Evolutionary conservation across 2,329 filamentous ascomycete species (phyloP), one percentile per base, ranked within the genome.

Genomic region (Passalora sequoiae): DNA sequence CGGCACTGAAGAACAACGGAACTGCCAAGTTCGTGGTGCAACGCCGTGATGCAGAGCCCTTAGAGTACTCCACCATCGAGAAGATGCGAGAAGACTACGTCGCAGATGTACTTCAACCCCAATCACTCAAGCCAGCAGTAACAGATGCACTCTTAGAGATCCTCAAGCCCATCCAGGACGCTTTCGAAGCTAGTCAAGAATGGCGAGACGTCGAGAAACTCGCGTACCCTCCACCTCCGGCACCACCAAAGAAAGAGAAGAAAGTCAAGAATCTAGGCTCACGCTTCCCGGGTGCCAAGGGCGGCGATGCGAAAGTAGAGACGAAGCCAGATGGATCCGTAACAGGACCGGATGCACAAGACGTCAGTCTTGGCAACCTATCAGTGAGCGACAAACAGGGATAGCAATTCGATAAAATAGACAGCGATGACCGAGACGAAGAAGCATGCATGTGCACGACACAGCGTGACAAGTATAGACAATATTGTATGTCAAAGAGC

Each of bases 61-160:
- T 95, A 24, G 74, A 89, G 48, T 97, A 96, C 75, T 79, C 74
- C n/a, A 70, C 78, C 45, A 86, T 94, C 47, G 70, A 79, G 45
- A 71, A 85, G 58, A 74, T 97, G 62, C 80, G 87, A 51, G 78
- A 82, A 12, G 91, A 96, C 66, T 97, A 94, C 70, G 64, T 66
- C 44, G 81, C 78, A 40, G 91, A 97, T 61, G 74, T 85, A 2
- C 54, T 63, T 17, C 54, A 57, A 33, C 92, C 92, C 0, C 89
- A 96, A 71, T 69, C 85, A 9, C 73, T 97, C 40, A 97, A 98
- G 72, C 77, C 83, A n/a, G 88, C 86, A 8, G 81, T 94, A 4
- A 77, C 84, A 4, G 75, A 80, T 40, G 86, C 80, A 7, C 75
- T 98, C 15, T 80, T 80, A 54, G 73, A 77, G 28, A 76, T 97